Evolutionary conservation across 768 basidiomycete genomes (phyloP), one percentile per base, ranked within the genome.

Genomic region (Amanita molliuscula): DNA sequence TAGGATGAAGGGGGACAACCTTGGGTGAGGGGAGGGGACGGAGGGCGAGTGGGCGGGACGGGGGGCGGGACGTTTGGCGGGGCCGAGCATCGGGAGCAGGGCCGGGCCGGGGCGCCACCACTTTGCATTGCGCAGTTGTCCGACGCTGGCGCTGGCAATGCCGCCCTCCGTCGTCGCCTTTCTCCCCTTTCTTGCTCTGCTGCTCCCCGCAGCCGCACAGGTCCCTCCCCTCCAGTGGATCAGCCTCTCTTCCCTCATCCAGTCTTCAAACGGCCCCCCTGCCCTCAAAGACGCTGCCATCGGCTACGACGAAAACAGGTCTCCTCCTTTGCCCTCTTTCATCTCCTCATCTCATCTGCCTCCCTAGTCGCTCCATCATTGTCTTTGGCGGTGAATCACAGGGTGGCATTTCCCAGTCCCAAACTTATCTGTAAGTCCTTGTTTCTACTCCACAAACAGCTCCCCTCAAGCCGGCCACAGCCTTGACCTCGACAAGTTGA

Each of bases 381-480:
- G 72, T 89, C 47, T 89, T 88, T 58, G 87, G 87, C 45, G 87
- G 87, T 42, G 75, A 86, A 65, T 83, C 85, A 4, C 69, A 76
- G 49, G 75, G 75, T 53, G 81, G 82, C 9, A 70, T 84, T 25
- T 69, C 73, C 42, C 80, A 79, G 60, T 75, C 75, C 1, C 70
- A 77, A 54, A 88, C 86, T 1, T 84, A 78, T 59, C 68, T 88
- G 86, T 87, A 54, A 48, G 82, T 56, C 26, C 18, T 41, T 31
- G 43, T 38, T 44, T 29, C 44, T 49, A 47, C 16, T 13, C 28
- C 37, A 51, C 48, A 28, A 34, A 3, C 38, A 42, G 49, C 20
- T 33, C 43, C 28, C 16, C 44, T 56, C 42, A 45, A 33, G 10
- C 52, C 51, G 50, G 53, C 50, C 47, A 10, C 57, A 85, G 88